A percentile compares a stretch with the other conserved stretches of the same genome.
These are phyloP conservation scores for Termitomyces bulborhizus DNA, from an alignment of 768 basidiomycete species.

Conservation along the genomic window DNA sequence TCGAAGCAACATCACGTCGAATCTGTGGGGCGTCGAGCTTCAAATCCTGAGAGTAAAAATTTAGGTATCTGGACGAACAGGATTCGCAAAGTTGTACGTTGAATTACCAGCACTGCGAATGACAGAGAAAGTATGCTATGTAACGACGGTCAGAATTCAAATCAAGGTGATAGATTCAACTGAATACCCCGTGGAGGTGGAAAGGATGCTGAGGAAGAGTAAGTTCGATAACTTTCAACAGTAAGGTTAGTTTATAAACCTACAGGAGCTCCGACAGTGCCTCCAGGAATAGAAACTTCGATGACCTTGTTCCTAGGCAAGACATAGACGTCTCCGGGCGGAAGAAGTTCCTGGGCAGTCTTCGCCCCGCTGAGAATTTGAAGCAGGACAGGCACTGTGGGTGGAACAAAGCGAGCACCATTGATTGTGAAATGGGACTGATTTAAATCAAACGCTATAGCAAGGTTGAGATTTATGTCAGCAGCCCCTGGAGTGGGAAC, in stretches of 20 bases:
- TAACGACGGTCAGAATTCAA: background rate
- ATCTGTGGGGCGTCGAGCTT: background rate
- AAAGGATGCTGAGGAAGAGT: background rate
- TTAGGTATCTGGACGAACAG: background rate
- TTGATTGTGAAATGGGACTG: conserved; percentile 23
- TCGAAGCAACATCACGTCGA: conserved; percentile 27
- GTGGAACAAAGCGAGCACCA: conserved; percentile 24
- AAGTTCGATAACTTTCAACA: conserved; percentile 1
- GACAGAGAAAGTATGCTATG: conserved; percentile 31
- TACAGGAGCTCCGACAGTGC: conserved; percentile 24
- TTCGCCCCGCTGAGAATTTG: conserved; percentile 53
- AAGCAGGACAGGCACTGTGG: conserved; percentile 46
- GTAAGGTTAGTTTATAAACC: background rate
- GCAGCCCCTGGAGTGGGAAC: conserved; percentile 13
- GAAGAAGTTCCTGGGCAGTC: conserved; percentile 41
- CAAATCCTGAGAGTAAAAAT: too few species aligned
- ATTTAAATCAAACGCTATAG: conserved; percentile 11
- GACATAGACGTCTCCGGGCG: conserved; percentile 34
- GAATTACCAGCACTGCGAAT: conserved; percentile 28
- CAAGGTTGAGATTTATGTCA: conserved; percentile 19
- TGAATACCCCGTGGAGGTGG: background rate
- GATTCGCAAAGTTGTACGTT: conserved; percentile 20
- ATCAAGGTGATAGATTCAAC: background rate
- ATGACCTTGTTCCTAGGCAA: conserved; percentile 40
- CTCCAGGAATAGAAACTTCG: conserved; percentile 36